Evolutionary conservation across 2,329 filamentous ascomycete species (phyloP).

Genomic region (Malbranchea zuffiana): DNA sequence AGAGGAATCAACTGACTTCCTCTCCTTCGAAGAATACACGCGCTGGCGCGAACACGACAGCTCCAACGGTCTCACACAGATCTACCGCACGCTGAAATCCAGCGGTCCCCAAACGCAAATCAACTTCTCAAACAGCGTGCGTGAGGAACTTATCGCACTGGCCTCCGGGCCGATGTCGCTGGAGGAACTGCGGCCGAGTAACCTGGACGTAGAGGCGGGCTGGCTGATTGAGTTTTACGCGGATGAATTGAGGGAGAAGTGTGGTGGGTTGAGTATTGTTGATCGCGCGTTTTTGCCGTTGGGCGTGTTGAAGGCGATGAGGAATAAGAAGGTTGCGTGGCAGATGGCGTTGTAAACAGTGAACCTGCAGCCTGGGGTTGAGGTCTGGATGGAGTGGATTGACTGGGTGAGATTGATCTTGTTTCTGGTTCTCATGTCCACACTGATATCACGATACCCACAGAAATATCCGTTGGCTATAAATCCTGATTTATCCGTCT

Average conservation of each 20-base stretch:
- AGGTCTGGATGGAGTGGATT: too few relatives aligned
- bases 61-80: conserved; percentile 7
- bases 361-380: too few relatives aligned
- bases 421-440: too few relatives aligned
- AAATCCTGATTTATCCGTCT: too few relatives aligned
- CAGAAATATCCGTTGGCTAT: too few relatives aligned
- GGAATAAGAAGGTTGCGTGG: conserved; percentile 33
- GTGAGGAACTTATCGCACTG: conserved; percentile 1
- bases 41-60: conserved; percentile 23
- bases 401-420: too few relatives aligned
- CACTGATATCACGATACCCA: too few relatives aligned
- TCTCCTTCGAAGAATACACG: conserved; percentile 29
- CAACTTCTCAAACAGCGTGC: conserved; percentile 13
- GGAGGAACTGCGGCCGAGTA: conserved; percentile 15
- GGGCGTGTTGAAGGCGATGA: conserved; percentile 32
- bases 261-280: conserved; percentile 30
- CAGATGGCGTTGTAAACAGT: conserved; percentile 32
- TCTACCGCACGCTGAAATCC: conserved; percentile 21
- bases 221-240: conserved; percentile 31
- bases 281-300: conserved; percentile 32
- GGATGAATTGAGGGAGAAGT: conserved; percentile 25
- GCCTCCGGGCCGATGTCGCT: background rate
- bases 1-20: conserved; percentile 19
- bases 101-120: conserved; percentile 19
- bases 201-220: conserved; percentile 20